A percentile compares a stretch with the other conserved stretches of the same genome.
Conservation (phyloP, 768 basidiomycete species). For the Phanerochaete carnosa region DNA sequence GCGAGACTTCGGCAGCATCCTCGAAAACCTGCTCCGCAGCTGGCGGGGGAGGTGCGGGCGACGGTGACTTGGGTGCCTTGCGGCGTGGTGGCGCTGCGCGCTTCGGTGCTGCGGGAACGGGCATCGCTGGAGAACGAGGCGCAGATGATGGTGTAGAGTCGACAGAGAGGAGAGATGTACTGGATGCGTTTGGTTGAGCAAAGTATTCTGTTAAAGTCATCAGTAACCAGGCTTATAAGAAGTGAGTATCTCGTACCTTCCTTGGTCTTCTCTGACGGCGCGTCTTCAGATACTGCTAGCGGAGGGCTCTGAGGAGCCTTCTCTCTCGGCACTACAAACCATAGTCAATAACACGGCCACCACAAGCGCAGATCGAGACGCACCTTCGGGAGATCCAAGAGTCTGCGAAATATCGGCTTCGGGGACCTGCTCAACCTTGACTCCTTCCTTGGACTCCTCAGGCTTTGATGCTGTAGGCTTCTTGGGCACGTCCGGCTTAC, state of each 20-base stretch:
- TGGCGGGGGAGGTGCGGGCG: conserved; percentile 30
- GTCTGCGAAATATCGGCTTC: not conserved
- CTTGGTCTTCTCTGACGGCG: not conserved
- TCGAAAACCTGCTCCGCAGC: not conserved
- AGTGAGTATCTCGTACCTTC: not conserved
- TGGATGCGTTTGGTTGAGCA: conserved; percentile 12
- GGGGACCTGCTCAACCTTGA: not conserved
- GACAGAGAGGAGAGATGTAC: conserved; percentile 19
- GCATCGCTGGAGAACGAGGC: conserved; percentile 54
- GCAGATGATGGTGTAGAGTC: conserved; percentile 24
- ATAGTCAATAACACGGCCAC: not conserved
- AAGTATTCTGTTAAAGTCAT: conserved; percentile 17
- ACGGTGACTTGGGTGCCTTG: conserved; percentile 54
- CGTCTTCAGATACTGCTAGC: not conserved
- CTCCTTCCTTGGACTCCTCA: conserved; percentile 24
- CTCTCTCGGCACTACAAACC: not conserved
- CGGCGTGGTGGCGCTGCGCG: conserved; percentile 73
- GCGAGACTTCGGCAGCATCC: conserved; percentile 12
- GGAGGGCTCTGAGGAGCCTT: not conserved
- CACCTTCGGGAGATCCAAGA: too few relatives aligned
- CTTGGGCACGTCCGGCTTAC: conserved; percentile 39
- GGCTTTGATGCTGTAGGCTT: conserved; percentile 24
- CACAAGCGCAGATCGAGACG: not conserved
- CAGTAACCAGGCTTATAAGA: not conserved
- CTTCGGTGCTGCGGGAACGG: conserved; percentile 69